Evolutionary conservation across 2,329 filamentous ascomycete genomes (phyloP), one percentile per base, ranked within the genome.

Genomic region (Zasmidium citrigriseum): DNA sequence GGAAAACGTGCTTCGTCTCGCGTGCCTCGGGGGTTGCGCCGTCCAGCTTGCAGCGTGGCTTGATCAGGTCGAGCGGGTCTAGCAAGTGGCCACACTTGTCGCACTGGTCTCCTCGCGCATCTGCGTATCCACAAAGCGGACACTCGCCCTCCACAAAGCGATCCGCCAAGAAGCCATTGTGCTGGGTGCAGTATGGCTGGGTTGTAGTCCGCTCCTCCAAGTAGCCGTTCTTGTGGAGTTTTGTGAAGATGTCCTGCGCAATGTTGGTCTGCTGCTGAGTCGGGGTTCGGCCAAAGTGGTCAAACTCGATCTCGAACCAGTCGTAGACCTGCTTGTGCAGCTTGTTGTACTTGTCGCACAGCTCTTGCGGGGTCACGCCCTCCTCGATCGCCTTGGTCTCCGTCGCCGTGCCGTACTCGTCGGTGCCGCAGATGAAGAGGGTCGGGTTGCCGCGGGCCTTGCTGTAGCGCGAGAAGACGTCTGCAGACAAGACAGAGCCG

Each of bases 311-410:
- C 72, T 92, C 86, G 79, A 99, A 99, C 91, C 93, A 97, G 75
- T 96, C 85, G 76, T 98, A 98, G 65, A 97, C 89, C 50, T 89
- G 90, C 69, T 91, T 87, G 78, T 97, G 93, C 59, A 96, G 86
- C 69, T 86, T 86, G 78, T 96, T 90, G 80, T 96, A 97, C 79
- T 97, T 96, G 76, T 90, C 86, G 80, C 93, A 97, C 12, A 98
- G 86, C 72, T 93, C 84, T 69, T 89, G 83, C 21, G 93, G 92
- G 12, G 88, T 91, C 63, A 92, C 81, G 14, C 89, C 88, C 73
- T 95, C 91, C 74, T 96, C 91, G 44, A 97, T 85, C 3, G 93
- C 93, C 79, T 96, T 96, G 23, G 93, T 96, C 77, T 97, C 93
- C 27, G 93, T 96, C 21, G 93, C 93, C 12, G 93, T 98, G 58